phyloP scores from a whole-genome alignment of 495 filamentous ascomycete species.

The Melanomma pulvis-pyrius region DNA sequence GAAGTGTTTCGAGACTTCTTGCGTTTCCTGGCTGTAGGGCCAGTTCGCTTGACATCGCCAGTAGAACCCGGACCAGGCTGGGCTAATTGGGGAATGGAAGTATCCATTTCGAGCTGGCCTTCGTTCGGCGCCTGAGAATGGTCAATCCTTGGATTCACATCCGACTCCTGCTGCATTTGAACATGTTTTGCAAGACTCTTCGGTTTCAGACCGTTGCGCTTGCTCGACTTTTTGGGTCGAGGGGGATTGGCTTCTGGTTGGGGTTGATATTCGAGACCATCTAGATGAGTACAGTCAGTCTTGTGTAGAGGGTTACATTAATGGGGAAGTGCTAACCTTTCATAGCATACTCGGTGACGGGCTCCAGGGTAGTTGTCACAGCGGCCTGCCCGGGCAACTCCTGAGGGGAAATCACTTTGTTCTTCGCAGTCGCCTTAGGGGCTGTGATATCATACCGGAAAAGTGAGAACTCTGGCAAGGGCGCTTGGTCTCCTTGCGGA shows the following conservation, averaged over 20 bases:
- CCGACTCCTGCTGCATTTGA: too few species aligned
- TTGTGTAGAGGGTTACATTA: not conserved
- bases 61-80: too few species aligned
- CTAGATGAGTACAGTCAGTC: not conserved
- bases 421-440: not conserved
- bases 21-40: too few species aligned
- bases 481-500: not conserved
- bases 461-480: not conserved
- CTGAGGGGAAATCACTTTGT: not conserved
- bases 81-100: too few species aligned
- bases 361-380: not conserved
- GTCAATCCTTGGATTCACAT: too few species aligned
- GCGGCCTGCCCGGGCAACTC: not conserved
- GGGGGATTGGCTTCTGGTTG: not conserved
- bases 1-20: too few species aligned
- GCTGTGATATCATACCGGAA: not conserved
- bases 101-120: too few species aligned
- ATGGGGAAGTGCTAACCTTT: not conserved
- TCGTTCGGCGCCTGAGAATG: too few species aligned
- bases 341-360: not conserved
- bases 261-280: not conserved
- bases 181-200: too few species aligned
- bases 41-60: too few species aligned
- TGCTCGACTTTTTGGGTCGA: not conserved
- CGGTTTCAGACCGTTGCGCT: not conserved